Evolutionary conservation across 371 early-diverging fungal species (phyloP).

Genomic region (Mortierella sp.): DNA sequence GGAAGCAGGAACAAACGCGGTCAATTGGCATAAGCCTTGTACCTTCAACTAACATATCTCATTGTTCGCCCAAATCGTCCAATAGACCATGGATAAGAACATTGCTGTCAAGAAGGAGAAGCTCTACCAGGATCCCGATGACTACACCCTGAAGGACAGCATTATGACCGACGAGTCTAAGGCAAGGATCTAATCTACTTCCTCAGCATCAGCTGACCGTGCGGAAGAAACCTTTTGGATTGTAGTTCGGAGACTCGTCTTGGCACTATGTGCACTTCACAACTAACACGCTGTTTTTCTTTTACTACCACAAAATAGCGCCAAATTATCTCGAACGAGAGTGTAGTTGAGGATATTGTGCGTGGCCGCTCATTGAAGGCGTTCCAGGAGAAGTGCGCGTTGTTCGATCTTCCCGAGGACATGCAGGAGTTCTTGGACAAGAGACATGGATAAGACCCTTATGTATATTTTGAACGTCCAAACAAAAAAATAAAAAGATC

Average conservation of each 20-base stretch:
- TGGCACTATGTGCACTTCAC: background rate
- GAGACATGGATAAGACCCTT: constrained; percentile 48
- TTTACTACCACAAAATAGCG: constrained; percentile 59
- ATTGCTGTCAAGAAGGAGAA: constrained; percentile 67
- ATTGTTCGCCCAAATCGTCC: background rate
- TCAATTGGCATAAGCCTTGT: background rate
- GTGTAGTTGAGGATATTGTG: constrained; percentile 80
- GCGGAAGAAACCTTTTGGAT: background rate
- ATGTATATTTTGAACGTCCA: background rate
- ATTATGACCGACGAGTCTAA: constrained; percentile 73
- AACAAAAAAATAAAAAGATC: constrained; percentile 1
- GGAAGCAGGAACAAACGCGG: background rate
- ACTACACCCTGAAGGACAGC: constrained; percentile 69
- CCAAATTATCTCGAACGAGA: constrained; percentile 79
- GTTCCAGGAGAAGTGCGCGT: constrained; percentile 76
- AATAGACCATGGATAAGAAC: constrained; percentile 72
- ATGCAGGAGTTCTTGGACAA: constrained; percentile 61
- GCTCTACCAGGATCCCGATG: constrained; percentile 74
- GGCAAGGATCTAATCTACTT: constrained; percentile 54
- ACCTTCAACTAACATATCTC: background rate
- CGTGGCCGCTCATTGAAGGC: constrained; percentile 78
- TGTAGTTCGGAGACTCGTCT: background rate
- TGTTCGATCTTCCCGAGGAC: constrained; percentile 75
- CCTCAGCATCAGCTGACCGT: background rate
- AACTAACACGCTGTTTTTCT: background rate